These are phyloP conservation scores for Fomitopsis schrenkii DNA, from an alignment of 1,284 basidiomycete genomes.

Conservation along the genomic window DNA sequence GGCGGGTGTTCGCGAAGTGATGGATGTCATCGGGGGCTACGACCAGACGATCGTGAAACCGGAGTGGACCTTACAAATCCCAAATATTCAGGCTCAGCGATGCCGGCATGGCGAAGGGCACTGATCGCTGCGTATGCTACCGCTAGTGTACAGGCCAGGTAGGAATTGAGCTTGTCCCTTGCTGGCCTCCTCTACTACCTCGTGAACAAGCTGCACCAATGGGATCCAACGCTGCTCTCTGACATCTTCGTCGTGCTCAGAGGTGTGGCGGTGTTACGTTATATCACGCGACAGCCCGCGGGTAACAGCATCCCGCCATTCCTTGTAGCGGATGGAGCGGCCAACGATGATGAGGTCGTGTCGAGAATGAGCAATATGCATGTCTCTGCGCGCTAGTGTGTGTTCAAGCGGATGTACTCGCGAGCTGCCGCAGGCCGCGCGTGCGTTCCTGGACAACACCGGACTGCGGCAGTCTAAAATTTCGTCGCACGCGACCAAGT, in stretches of 20 bases:
- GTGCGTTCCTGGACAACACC: conserved; percentile 61
- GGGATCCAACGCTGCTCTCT: conserved; percentile 62
- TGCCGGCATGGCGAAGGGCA: conserved; percentile 57
- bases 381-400: conserved; percentile 48
- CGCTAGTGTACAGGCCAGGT: conserved; percentile 63
- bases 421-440: conserved; percentile 54
- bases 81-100: conserved; percentile 38
- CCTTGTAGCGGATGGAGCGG: conserved; percentile 22
- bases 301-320: conserved; percentile 35
- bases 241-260: conserved; percentile 79
- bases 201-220: conserved; percentile 51
- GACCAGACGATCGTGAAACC: conserved; percentile 61
- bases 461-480: conserved; percentile 64
- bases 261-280: conserved; percentile 64
- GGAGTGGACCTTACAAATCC: conserved; percentile 33
- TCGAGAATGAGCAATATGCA: conserved; percentile 67
- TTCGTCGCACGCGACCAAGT: conserved; percentile 57
- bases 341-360: conserved; percentile 57
- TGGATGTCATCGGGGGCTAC: conserved; percentile 68
- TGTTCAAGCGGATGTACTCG: conserved; percentile 57
- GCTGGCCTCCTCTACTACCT: conserved; percentile 71
- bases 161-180: conserved; percentile 65
- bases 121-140: conserved; percentile 59
- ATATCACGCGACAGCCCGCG: conserved; percentile 53
- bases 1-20: conserved; percentile 45